These are phyloP conservation scores for Trypanosoma theileri DNA, from an alignment of 208 protist genomes.

Conservation along the genomic window DNA sequence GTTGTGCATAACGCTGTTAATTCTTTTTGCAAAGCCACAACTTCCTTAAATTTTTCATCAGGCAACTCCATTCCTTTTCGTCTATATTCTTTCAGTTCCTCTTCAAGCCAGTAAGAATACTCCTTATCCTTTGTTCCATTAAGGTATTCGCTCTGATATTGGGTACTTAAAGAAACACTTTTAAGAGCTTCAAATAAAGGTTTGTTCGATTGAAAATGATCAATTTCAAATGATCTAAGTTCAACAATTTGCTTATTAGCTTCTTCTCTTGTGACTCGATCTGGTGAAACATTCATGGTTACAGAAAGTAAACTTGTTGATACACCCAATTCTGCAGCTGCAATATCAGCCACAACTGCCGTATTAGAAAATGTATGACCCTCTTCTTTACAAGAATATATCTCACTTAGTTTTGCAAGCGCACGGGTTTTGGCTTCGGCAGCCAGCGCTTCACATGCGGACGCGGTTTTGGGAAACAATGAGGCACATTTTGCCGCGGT, in stretches of 20 bases:
- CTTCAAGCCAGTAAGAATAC: slow-evolving; percentile 73
- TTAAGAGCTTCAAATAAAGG: slow-evolving; percentile 68
- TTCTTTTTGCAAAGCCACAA: slow-evolving; percentile 71
- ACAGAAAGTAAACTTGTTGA: slow-evolving; percentile 69
- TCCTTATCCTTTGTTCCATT: slow-evolving; percentile 37
- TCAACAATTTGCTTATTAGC: slow-evolving; percentile 63
- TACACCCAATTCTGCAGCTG: slow-evolving; percentile 49
- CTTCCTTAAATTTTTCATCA: slow-evolving; percentile 55
- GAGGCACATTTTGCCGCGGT: slow-evolving; percentile 44
- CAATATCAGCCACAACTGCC: slow-evolving; percentile 50
- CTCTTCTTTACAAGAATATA: slow-evolving; percentile 34
- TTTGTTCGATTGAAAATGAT: slow-evolving; percentile 68
- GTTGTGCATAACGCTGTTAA: slow-evolving; percentile 50
- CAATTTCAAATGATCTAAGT: slow-evolving; percentile 65
- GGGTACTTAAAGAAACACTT: slow-evolving; percentile 25
- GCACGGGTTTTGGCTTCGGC: slow-evolving; percentile 52
- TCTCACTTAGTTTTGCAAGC: slow-evolving; percentile 37
- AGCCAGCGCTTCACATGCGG: slow-evolving; percentile 47
- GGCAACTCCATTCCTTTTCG: slow-evolving; percentile 74
- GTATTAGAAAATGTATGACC: slow-evolving; percentile 63
- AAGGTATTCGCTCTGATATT: slow-evolving; percentile 45
- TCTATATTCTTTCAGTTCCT: slow-evolving; percentile 58
- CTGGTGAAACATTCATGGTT: slow-evolving; percentile 31
- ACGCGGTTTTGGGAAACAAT: slow-evolving; percentile 68
- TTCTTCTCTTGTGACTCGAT: slow-evolving; percentile 63